These are phyloP conservation scores for Gynochthodes officinalis DNA, from an alignment of 257 asterid genomes.

Conservation along the genomic window DNA sequence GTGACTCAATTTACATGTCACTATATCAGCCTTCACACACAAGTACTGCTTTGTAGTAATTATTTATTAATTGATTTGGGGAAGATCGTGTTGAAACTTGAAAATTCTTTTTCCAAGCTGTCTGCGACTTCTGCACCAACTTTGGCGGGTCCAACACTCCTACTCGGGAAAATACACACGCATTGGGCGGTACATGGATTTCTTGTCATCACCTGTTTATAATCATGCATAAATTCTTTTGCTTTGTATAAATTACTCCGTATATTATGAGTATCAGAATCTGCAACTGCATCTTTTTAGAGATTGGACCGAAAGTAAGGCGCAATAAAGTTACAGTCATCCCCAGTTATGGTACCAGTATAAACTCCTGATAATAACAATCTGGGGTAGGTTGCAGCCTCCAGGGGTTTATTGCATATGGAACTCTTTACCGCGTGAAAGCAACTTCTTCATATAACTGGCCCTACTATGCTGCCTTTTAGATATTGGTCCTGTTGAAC, in stretches of 20 bases:
- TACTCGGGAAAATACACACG: too few species aligned
- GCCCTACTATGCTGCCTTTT: too few species aligned
- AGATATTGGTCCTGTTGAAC: neutral
- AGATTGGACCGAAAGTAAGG: neutral
- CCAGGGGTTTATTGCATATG: neutral
- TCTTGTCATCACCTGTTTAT: neutral
- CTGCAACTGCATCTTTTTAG: neutral
- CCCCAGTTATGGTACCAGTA: neutral
- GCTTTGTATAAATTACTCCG: neutral
- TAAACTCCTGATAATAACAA: neutral
- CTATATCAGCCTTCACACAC: too few species aligned
- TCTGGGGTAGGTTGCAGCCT: neutral
- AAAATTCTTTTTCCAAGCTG: too few species aligned
- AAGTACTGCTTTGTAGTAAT: too few species aligned
- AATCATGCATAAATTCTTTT: too few species aligned
- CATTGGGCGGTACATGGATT: too few species aligned
- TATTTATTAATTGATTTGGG: too few species aligned
- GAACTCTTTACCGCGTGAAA: neutral
- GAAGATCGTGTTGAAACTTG: too few species aligned
- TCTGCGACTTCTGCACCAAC: too few species aligned
- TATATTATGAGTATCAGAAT: neutral
- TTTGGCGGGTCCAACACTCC: too few species aligned
- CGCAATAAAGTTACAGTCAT: neutral
- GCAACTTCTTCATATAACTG: neutral
- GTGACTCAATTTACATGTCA: neutral